Percentiles rank a stretch among this genome's conserved stretches.
phyloP scores from a whole-genome alignment of 192 early-diverging fungal genomes.

The Chytriomyces confervae region DNA sequence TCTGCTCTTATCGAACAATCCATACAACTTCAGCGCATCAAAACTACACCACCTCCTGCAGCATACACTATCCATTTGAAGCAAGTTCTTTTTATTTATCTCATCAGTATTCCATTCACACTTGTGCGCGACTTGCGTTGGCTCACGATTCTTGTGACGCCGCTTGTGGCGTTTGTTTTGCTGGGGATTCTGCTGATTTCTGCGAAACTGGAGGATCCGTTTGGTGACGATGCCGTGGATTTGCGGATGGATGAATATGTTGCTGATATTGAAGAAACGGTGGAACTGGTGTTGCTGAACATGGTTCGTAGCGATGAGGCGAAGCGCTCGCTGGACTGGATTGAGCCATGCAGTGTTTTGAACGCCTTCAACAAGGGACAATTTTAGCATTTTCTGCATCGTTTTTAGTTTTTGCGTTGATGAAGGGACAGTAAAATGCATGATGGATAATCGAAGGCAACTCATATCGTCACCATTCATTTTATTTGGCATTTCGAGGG shows the following conservation, averaged over 20 bases:
- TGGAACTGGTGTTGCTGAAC: conserved; percentile 1
- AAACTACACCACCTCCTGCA: conserved; percentile 33
- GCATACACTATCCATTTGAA: conserved; percentile 87
- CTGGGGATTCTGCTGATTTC: conserved; percentile 85
- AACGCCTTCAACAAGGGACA: too few species aligned
- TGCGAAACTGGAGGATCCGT: conserved; percentile 90
- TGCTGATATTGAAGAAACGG: not conserved
- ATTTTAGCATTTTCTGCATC: too few species aligned
- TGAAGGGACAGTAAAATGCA: too few species aligned
- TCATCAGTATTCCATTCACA: conserved; percentile 81
- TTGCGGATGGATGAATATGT: not conserved
- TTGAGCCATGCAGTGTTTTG: too few species aligned
- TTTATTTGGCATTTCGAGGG: too few species aligned
- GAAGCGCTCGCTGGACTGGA: too few species aligned
- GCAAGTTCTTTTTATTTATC: conserved; percentile 74
- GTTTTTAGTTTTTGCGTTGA: too few species aligned
- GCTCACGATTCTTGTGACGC: conserved; percentile 69
- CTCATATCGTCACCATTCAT: too few species aligned
- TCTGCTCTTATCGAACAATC: conserved; percentile 42
- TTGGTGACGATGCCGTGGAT: conserved; percentile 44
- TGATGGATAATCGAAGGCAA: too few species aligned
- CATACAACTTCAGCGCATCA: not conserved
- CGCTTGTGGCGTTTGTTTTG: conserved; percentile 70
- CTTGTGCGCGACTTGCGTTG: conserved; percentile 57
- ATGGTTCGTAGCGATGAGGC: not conserved